Evolutionary conservation across 495 filamentous ascomycete genomes (phyloP), one percentile per base, ranked within the genome.

Genomic region (Penicillium alfredii): DNA sequence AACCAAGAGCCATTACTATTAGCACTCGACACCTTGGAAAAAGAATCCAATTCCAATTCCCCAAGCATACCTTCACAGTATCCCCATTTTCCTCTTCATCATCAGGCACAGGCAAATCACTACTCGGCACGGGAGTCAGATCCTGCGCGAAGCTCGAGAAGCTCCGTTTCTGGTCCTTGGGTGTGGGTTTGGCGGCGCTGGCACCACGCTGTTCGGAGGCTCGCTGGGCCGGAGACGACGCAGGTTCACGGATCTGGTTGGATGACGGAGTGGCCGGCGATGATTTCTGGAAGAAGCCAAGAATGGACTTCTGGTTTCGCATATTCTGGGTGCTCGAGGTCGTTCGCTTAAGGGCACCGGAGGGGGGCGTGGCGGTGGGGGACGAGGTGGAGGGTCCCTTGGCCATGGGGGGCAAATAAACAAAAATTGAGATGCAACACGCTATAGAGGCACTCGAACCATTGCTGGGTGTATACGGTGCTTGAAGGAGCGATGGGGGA

Each of bases 261-360:
- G 42, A 55, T 0, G 64, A 55, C 0, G 60, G 60, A 8, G 69
- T 63, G 13, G 69, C 63, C 6, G 69, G 68, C 0, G 73, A 63
- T 8, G 75, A 75, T 49, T 83, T 90, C 38, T 81, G 71, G 48
- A 95, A 94, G 69, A 95, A 95, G 22, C 86, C 84, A 3, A 88
- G 68, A 33, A 95, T 92, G 7, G 75, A 77, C 45, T 80, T 86
- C 62, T 90, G 82, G 51, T 77, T 82, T 52, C 82, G 87, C 64
- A 74, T 71, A 21, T 68, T 69, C 40, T 71, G 65, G 2, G 64
- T 58, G 36, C 60, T 69, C 12, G 69, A 64, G 8, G 61, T 71
- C 4, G 71, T 50, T 42, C 61, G 58, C 45, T 69, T 72, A 24
- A 74, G 52, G 25, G 49, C 57, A 3, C 41, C 43, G 9, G 64